Percentiles rank a stretch among this genome's conserved stretches.
phyloP scores from a whole-genome alignment of 257 asterid genomes.

The Petunia axillaris region DNA sequence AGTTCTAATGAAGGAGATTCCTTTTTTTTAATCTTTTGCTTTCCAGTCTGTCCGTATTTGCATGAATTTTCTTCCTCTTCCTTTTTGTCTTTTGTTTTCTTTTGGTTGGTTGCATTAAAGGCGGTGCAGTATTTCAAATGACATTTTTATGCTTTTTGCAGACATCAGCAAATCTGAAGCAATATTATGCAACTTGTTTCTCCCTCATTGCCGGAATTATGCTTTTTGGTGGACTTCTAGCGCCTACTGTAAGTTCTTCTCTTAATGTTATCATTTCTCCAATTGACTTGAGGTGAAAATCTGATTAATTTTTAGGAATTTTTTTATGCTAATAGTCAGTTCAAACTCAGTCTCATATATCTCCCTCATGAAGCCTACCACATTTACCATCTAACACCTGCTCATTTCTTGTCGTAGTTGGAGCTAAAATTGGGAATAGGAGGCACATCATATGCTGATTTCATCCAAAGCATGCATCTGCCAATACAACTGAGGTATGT shows the following conservation, averaged over 20 bases:
- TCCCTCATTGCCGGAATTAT: conserved; percentile 90
- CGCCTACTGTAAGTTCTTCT: conserved; percentile 74
- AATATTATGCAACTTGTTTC: conserved; percentile 82
- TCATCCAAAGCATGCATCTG: conserved; percentile 77
- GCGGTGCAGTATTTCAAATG: not conserved
- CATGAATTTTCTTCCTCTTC: not conserved
- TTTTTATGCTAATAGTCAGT: not conserved
- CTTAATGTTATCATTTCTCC: conserved; percentile 17
- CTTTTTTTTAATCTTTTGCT: not conserved
- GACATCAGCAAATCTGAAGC: conserved; percentile 76
- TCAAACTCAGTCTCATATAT: conserved; percentile 15
- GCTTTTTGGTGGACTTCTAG: conserved; percentile 94
- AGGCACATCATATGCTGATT: conserved; percentile 94
- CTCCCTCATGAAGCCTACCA: not conserved
- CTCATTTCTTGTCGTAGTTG: conserved; percentile 51
- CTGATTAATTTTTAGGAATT: not conserved
- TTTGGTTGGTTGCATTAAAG: not conserved
- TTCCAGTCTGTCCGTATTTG: not conserved
- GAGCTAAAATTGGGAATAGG: conserved; percentile 93
- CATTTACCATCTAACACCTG: conserved; percentile 11
- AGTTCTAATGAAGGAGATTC: conserved; percentile 4
- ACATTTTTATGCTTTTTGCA: conserved; percentile 34
- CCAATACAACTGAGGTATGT: conserved; percentile 91
- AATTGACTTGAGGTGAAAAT: not conserved
- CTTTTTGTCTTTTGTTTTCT: not conserved